These are phyloP conservation scores for Yamadazyma trypodendri DNA, from an alignment of 1,139 yeast genomes.

Conservation along the genomic window DNA sequence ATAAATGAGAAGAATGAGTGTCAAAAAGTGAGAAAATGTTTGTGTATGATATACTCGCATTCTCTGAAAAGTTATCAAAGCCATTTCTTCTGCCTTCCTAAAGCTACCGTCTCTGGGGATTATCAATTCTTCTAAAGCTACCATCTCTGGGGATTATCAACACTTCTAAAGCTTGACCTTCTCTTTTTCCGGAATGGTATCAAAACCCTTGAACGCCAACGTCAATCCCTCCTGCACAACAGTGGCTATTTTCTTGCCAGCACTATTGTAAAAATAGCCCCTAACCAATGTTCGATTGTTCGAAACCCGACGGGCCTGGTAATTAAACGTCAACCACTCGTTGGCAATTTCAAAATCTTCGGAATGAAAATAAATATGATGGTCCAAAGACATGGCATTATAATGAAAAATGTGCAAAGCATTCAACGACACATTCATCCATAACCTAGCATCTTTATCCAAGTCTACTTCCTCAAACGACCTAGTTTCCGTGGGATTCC, in stretches of 20 bases:
- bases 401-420: conserved; percentile 43
- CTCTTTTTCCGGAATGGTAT: conserved; percentile 15
- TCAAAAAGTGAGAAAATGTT: too few relatives aligned
- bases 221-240: conserved; percentile 47
- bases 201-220: conserved; percentile 18
- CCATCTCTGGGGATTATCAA: too few relatives aligned
- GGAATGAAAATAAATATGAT: conserved; percentile 45
- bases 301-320: conserved; percentile 35
- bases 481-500: conserved; percentile 42
- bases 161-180: conserved; percentile 14
- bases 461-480: conserved; percentile 34
- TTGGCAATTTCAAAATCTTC: conserved; percentile 32
- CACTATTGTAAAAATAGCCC: conserved; percentile 34
- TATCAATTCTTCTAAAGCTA: too few relatives aligned
- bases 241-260: conserved; percentile 40
- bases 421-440: conserved; percentile 36
- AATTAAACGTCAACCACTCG: conserved; percentile 42
- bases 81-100: too few relatives aligned
- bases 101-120: too few relatives aligned
- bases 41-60: too few relatives aligned
- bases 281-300: conserved; percentile 41
- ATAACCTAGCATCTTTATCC: conserved; percentile 29
- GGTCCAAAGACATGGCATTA: conserved; percentile 50
- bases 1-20: not conserved
- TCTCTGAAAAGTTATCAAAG: not conserved